A percentile compares a stretch with the other conserved stretches of the same genome.
Conservation (phyloP, 1,139 yeast species). For the Debaryomyces udenii region DNA sequence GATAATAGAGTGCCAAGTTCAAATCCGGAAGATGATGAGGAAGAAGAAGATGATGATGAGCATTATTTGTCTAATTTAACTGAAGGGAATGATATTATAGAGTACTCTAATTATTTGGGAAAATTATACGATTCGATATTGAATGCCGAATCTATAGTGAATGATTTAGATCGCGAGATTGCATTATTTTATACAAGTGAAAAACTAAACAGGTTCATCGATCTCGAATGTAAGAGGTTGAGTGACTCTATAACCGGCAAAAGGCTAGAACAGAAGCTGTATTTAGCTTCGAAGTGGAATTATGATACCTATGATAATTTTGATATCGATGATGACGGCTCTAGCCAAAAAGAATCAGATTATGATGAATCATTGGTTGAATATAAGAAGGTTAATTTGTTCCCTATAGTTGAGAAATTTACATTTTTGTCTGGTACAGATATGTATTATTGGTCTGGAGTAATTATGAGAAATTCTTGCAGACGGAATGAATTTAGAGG, state of each 20-base stretch:
- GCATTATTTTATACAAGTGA: slow-evolving; percentile 43
- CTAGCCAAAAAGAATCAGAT: slow-evolving; percentile 39
- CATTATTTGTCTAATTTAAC: slow-evolving; percentile 22
- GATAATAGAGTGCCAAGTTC: slow-evolving; percentile 20
- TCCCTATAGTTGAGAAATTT: slow-evolving; percentile 89
- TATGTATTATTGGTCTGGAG: slow-evolving; percentile 95
- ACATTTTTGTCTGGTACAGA: slow-evolving; percentile 76
- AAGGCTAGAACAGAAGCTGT: slow-evolving; percentile 36
- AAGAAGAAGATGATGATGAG: slow-evolving; percentile 22
- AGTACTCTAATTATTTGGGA: slow-evolving; percentile 17
- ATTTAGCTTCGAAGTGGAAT: slow-evolving; percentile 42
- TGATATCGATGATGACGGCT: slow-evolving; percentile 52
- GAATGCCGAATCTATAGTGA: slow-evolving; percentile 38
- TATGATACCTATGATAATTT: slow-evolving; percentile 64
- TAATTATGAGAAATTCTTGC: slow-evolving; percentile 93
- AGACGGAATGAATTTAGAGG: slow-evolving; percentile 84
- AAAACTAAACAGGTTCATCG: slow-evolving; percentile 35
- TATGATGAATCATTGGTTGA: slow-evolving; percentile 54
- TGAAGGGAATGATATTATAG: slow-evolving; percentile 7
- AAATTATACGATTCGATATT: slow-evolving; percentile 39
- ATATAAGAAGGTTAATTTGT: slow-evolving; percentile 66
- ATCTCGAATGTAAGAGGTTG: slow-evolving; percentile 37
- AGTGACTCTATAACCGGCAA: slow-evolving; percentile 36
- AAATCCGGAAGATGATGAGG: slow-evolving; percentile 16
- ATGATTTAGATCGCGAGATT: slow-evolving; percentile 44